phyloP scores from a whole-genome alignment of 192 early-diverging fungal genomes.

The Backusella psychrophila region DNA sequence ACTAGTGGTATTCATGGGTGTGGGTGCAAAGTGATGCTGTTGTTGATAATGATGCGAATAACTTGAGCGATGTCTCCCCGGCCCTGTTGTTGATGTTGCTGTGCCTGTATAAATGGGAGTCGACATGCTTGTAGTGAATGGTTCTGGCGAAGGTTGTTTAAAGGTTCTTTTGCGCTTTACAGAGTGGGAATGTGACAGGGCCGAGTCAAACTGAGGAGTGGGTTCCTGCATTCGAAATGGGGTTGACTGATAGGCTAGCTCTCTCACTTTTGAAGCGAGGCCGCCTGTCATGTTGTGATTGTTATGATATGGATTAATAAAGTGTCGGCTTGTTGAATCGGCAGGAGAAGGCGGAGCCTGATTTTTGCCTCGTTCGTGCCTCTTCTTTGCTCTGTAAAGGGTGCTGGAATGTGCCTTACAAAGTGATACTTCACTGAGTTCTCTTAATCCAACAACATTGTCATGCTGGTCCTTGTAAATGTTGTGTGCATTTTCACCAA shows the following conservation, averaged over 20 bases:
- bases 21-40: neutral
- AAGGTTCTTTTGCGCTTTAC: conserved; percentile 4
- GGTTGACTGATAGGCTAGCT: neutral
- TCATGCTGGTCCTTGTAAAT: conserved; percentile 30
- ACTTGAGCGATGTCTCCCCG: neutral
- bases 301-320: neutral
- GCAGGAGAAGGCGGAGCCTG: conserved; percentile 31
- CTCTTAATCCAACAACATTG: conserved; percentile 20
- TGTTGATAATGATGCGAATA: neutral
- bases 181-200: conserved; percentile 4
- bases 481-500: conserved; percentile 30
- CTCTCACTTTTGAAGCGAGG: conserved; percentile 15
- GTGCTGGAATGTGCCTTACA: conserved; percentile 39
- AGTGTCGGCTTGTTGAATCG: conserved; percentile 13
- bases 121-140: conserved; percentile 8
- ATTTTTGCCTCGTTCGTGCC: conserved; percentile 10
- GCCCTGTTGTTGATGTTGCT: neutral
- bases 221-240: neutral
- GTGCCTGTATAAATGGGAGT: conserved; percentile 9
- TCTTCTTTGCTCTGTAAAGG: conserved; percentile 39
- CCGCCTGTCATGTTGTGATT: neutral
- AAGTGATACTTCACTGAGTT: conserved; percentile 33
- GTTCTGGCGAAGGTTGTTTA: neutral
- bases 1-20: neutral
- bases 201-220: neutral